phyloP scores from a whole-genome alignment of 176 grass and related monocot species.

The Oryza meridionalis region DNA sequence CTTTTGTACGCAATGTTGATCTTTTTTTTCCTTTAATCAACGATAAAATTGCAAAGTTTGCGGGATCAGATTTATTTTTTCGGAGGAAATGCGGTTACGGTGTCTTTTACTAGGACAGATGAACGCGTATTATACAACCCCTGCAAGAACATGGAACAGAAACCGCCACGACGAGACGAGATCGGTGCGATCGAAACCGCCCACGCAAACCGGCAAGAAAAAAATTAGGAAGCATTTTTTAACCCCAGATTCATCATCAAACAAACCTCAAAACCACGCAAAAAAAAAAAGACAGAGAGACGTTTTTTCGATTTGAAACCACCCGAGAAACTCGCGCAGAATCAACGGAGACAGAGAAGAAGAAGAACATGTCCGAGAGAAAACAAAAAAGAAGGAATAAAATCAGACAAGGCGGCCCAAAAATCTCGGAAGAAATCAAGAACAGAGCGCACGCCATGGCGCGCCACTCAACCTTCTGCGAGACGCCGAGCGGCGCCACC shows the following conservation, averaged over 20 bases:
- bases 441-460: neutral
- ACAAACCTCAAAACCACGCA: neutral
- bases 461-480: slow-evolving; percentile 53
- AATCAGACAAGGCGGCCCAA: neutral
- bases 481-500: slow-evolving; percentile 70
- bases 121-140: neutral
- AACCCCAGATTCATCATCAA: slow-evolving; percentile 4
- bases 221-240: slow-evolving; percentile 15
- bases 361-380: slow-evolving; percentile 11
- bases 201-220: neutral
- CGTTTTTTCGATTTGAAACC: neutral
- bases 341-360: neutral
- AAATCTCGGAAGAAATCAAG: neutral
- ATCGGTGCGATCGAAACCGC: slow-evolving; percentile 27
- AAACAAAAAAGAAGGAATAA: neutral
- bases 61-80: neutral
- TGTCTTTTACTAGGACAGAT: neutral
- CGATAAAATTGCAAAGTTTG: neutral
- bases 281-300: neutral
- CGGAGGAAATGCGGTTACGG: neutral
- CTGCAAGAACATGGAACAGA: slow-evolving; percentile 12
- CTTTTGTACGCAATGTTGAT: neutral
- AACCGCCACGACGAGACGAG: slow-evolving; percentile 12
- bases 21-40: neutral
- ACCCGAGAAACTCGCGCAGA: slow-evolving; percentile 20